Evolutionary conservation across 179 eudicot species (phyloP).

Genomic region (Silene coronaria): DNA sequence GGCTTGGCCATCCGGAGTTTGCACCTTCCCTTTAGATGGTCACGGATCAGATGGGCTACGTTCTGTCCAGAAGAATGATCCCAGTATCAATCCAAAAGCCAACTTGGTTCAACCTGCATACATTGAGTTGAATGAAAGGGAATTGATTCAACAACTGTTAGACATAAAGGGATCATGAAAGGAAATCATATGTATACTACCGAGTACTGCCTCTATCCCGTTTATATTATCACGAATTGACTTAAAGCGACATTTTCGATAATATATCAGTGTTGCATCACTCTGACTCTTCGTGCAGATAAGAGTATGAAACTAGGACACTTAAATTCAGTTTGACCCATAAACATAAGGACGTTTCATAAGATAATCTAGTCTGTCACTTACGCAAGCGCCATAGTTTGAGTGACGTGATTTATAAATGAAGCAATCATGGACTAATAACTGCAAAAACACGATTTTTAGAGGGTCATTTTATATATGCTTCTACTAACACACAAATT

Average conservation of each 20-base stretch:
- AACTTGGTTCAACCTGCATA: conserved; percentile 87
- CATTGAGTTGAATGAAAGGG: no score
- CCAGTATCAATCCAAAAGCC: conserved; percentile 99
- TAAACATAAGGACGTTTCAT: background rate
- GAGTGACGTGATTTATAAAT: background rate
- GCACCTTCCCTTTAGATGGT: conserved; percentile 79
- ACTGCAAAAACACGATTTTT: no score
- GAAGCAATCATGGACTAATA: background rate
- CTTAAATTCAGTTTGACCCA: background rate
- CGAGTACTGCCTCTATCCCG: no score
- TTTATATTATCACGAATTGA: no score
- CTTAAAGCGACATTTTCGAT: no score
- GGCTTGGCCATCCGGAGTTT: no score
- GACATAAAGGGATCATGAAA: no score
- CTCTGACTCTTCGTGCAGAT: background rate
- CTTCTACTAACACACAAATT: no score
- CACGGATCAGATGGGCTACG: conserved; percentile 58
- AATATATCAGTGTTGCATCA: background rate
- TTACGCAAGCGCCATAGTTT: background rate
- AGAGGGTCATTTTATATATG: no score
- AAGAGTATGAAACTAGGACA: background rate
- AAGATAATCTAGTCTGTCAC: background rate
- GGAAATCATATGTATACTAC: background rate
- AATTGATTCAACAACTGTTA: no score
- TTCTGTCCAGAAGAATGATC: conserved; percentile 65